Percentiles rank a stretch among this genome's conserved stretches.
Conservation (phyloP, 2,329 filamentous ascomycete species). For the Cladophialophora carrionii region DNA sequence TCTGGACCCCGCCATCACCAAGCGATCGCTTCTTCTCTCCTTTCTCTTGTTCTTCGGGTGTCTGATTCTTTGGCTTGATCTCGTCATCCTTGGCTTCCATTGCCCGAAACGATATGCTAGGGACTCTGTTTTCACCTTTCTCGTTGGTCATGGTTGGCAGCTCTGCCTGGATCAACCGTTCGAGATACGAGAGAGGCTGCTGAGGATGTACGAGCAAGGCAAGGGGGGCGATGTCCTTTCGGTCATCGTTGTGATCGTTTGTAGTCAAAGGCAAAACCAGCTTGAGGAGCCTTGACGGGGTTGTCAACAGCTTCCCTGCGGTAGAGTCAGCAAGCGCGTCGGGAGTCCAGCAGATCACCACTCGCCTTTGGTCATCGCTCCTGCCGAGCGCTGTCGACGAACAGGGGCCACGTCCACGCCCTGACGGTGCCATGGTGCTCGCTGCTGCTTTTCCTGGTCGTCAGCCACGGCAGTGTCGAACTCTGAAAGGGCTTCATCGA, state of each 20-base stretch:
- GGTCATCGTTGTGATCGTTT: conserved; percentile 60
- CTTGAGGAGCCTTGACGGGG: conserved; percentile 77
- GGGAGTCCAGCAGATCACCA: neutral
- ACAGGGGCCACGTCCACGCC: conserved; percentile 64
- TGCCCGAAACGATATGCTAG: conserved; percentile 76
- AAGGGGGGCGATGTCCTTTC: conserved; percentile 77
- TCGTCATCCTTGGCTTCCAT: conserved; percentile 71
- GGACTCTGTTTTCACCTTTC: conserved; percentile 69
- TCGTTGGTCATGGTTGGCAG: conserved; percentile 68
- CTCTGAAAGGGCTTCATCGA: conserved; percentile 36
- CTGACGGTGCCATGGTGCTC: conserved; percentile 68
- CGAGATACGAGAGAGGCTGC: conserved; percentile 87
- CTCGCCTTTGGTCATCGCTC: conserved; percentile 67
- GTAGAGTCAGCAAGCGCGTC: conserved; percentile 2
- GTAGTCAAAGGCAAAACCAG: conserved; percentile 75
- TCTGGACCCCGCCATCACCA: conserved; percentile 65
- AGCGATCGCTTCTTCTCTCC: conserved; percentile 47
- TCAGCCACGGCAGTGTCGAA: conserved; percentile 43
- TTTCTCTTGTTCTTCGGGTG: conserved; percentile 51
- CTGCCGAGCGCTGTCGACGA: conserved; percentile 54
- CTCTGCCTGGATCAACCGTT: conserved; percentile 85
- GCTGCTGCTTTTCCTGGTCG: conserved; percentile 54
- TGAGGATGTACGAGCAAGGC: conserved; percentile 86
- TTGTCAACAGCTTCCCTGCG: conserved; percentile 75
- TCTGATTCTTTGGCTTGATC: conserved; percentile 46